These are phyloP conservation scores for Bryopsis sp. DNA, from an alignment of 139 green algal genomes.

Conservation along the genomic window DNA sequence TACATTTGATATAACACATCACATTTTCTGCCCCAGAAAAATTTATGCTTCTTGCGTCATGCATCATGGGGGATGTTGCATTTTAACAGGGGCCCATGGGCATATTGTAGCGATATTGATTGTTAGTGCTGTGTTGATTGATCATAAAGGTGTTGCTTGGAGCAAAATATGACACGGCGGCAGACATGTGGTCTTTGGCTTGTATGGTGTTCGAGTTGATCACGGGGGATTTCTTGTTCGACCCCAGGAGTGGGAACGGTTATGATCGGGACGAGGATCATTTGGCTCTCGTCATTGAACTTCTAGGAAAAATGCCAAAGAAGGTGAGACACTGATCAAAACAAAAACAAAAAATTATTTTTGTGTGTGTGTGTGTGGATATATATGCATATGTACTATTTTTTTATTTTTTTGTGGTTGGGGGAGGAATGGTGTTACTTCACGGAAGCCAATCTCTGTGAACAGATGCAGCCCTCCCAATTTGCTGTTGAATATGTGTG, in stretches of 20 bases:
- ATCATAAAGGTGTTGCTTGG: constrained; percentile 80
- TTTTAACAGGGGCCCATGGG: too few species aligned
- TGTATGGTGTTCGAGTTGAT: constrained; percentile 97
- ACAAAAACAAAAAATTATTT: background rate
- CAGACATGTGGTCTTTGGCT: constrained; percentile 93
- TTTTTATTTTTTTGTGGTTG: too few species aligned
- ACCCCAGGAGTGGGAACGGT: constrained; percentile 59
- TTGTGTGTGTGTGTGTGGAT: constrained; percentile 8
- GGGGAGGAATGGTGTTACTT: too few species aligned
- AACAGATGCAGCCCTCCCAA: too few species aligned
- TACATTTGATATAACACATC: too few species aligned
- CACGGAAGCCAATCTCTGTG: too few species aligned
- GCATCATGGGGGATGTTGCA: too few species aligned
- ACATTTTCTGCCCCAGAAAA: too few species aligned
- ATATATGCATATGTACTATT: background rate
- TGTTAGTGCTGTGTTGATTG: background rate
- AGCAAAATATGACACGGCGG: constrained; percentile 73
- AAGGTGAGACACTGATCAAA: constrained; percentile 24
- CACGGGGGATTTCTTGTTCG: constrained; percentile 97
- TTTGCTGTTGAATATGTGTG: too few species aligned
- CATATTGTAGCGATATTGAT: background rate
- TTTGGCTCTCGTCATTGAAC: constrained; percentile 93
- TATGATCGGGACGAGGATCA: constrained; percentile 94
- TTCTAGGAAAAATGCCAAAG: constrained; percentile 77
- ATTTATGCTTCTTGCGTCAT: background rate